Percentiles rank a stretch among this genome's conserved stretches.
Evolutionary conservation across 2,329 filamentous ascomycete species (phyloP).

Genomic region (Akanthomyces muscarius): DNA sequence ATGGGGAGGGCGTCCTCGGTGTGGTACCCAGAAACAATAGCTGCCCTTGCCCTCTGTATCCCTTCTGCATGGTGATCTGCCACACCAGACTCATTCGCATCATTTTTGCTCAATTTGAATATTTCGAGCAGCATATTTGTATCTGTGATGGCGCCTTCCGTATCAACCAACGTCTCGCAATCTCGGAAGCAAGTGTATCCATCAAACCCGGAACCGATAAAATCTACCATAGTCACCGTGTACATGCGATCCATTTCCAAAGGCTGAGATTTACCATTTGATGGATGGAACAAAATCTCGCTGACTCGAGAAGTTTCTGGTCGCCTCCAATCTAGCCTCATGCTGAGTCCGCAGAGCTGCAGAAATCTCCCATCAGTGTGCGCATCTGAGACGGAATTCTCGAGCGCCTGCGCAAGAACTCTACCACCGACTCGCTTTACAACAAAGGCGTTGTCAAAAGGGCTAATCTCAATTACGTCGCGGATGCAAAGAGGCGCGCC

Average conservation of each 20-base stretch:
- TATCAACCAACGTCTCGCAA: constrained; percentile 21
- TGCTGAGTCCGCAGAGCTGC: constrained; percentile 22
- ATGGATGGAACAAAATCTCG: neutral
- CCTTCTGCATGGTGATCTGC: constrained; percentile 9
- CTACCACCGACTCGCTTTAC: constrained; percentile 22
- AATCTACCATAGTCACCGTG: constrained; percentile 20
- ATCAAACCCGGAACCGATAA: constrained; percentile 25
- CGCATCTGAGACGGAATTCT: constrained; percentile 26
- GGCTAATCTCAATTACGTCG: constrained; percentile 26
- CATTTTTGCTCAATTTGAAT: neutral
- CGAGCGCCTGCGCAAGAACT: constrained; percentile 20
- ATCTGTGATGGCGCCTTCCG: constrained; percentile 26
- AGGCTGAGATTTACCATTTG: neutral
- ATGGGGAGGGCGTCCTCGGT: neutral
- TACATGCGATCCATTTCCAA: neutral
- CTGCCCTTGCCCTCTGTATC: constrained; percentile 1
- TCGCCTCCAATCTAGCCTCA: constrained; percentile 21
- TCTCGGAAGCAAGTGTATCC: constrained; percentile 23
- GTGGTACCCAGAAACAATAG: neutral
- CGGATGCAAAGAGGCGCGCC: constrained; percentile 20
- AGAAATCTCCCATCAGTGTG: constrained; percentile 27
- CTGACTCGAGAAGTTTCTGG: constrained; percentile 14
- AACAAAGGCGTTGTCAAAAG: constrained; percentile 25
- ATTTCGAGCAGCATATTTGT: constrained; percentile 22
- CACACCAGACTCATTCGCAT: neutral